phyloP scores from a whole-genome alignment of 2,329 filamentous ascomycete genomes.

The Verticillium dahliae region DNA sequence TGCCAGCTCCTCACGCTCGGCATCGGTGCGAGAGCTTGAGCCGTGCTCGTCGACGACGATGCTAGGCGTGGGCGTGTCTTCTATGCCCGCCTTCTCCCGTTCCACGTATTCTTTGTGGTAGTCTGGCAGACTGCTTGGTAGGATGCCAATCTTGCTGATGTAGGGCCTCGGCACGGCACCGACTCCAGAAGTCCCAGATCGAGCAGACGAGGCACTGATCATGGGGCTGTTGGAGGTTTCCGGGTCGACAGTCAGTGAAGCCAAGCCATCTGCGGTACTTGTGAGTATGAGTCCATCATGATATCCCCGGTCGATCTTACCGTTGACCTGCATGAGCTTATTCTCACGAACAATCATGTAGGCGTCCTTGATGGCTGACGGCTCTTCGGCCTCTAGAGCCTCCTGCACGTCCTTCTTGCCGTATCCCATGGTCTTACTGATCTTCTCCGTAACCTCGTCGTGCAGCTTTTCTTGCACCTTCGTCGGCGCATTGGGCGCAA shows the following conservation, averaged over 20 bases:
- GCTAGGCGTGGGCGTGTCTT: conserved; percentile 33
- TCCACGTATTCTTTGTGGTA: conserved; percentile 91
- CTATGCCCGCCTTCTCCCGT: conserved; percentile 50
- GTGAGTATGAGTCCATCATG: neutral
- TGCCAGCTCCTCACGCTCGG: conserved; percentile 75
- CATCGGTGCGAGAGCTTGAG: conserved; percentile 49
- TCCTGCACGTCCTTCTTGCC: conserved; percentile 92
- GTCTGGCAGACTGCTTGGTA: conserved; percentile 83
- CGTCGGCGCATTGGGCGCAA: conserved; percentile 71
- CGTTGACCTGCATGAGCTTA: conserved; percentile 91
- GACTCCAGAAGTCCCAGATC: conserved; percentile 45
- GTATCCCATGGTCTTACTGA: conserved; percentile 98
- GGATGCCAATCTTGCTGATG: conserved; percentile 80
- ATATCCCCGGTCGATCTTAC: conserved; percentile 46
- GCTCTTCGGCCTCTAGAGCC: conserved; percentile 83
- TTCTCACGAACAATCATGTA: conserved; percentile 98
- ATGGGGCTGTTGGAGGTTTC: conserved; percentile 39
- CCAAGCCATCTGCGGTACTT: conserved; percentile 26
- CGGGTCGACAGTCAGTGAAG: conserved; percentile 18
- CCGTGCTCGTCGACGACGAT: conserved; percentile 39
- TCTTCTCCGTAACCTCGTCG: conserved; percentile 86
- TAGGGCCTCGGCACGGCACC: conserved; percentile 47
- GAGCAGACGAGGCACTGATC: conserved; percentile 46
- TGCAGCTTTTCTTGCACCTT: conserved; percentile 86
- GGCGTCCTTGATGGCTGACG: conserved; percentile 96